Conservation (phyloP, 352 stramenopile genomes). For the Phytophthora pini region DNA sequence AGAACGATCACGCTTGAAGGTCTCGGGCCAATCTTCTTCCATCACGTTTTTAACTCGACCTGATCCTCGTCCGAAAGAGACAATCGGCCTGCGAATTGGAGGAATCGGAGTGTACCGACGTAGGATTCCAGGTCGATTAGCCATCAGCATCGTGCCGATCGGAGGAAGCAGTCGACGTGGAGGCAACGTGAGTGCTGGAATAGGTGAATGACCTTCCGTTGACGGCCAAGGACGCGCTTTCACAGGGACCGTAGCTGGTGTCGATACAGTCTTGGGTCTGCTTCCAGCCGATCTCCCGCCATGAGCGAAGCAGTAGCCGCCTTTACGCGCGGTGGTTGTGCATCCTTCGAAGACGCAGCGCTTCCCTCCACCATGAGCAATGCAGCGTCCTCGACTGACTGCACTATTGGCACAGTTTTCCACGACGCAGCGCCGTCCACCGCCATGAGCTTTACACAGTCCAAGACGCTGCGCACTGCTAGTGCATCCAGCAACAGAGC, state of each 20-base stretch:
- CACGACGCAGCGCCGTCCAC: slow-evolving; percentile 76
- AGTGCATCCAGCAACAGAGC: slow-evolving; percentile 69
- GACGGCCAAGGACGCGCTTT: slow-evolving; percentile 22
- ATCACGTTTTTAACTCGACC: slow-evolving; percentile 8
- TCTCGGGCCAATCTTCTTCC: slow-evolving; percentile 14
- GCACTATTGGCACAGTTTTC: slow-evolving; percentile 74
- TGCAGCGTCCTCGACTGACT: slow-evolving; percentile 86
- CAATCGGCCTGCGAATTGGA: slow-evolving; percentile 33
- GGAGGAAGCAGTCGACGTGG: slow-evolving; percentile 37
- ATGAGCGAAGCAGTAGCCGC: slow-evolving; percentile 85
- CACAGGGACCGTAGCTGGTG: slow-evolving; percentile 11
- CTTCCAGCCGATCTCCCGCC: slow-evolving; percentile 47
- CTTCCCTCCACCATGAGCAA: slow-evolving; percentile 84
- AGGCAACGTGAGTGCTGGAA: slow-evolving; percentile 35
- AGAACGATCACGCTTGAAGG: neutral
- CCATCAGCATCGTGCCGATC: slow-evolving; percentile 39
- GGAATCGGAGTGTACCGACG: slow-evolving; percentile 29
- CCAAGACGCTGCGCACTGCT: slow-evolving; percentile 86
- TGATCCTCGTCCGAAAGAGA: slow-evolving; percentile 10
- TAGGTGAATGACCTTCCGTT: slow-evolving; percentile 24
- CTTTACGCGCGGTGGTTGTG: slow-evolving; percentile 79
- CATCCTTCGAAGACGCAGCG: slow-evolving; percentile 78
- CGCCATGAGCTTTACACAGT: slow-evolving; percentile 87
- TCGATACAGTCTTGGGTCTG: slow-evolving; percentile 23
- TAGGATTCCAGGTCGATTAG: slow-evolving; percentile 31